Base-by-base conservation (phyloP, 352 stramenopile genomes). In the Saprolegnia diclina region DNA sequence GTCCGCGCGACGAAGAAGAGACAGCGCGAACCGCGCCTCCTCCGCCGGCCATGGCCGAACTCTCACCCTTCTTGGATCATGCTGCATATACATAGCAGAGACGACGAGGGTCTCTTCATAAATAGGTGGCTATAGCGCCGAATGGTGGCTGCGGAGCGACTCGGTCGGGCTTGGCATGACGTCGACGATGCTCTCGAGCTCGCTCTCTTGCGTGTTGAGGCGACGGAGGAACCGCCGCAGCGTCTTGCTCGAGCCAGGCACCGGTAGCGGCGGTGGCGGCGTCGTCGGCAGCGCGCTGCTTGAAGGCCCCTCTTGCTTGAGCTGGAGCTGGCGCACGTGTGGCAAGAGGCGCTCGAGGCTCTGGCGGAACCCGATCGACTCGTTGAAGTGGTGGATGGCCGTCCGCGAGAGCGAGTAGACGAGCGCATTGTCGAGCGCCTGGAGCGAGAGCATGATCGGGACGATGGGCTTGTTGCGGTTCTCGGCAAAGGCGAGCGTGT, bases 401-500 rank as follows among this genome's bases (percentile, higher is more conserved):
- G 80, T 89, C 4, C 85, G 76, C 18, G 83, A 90, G 57, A 94
- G 89, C 6, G 85, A 91, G 71, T 94, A 94, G 11, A 82, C 80
- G 65, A 91, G 89, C 29, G 83, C 85, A 10, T 90, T 56, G 48
- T 91, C 83, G 18, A 94, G 74, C 4, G 76, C 79, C 53, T 92
- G 83, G 37, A 90, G 64, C 52, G 86, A 94, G 42, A 94, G 69
- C 63, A 94, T 65, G 38, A 91, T 67, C 10, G 85, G 87, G 5
- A 94, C 72, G 40, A 93, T 77, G 16, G 88, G 64, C 64, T 91
- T 94, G 14, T 77, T 79, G 19, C 81, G 81, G 63, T 92, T 84
- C 65, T 94, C 87, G 0, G 87, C 87, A 67, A 94, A 92, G 4
- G 87, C 87, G 4, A 92, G 64, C 59, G 92, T 85, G 42, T 94